Percentiles rank a stretch among this genome's conserved stretches.
phyloP scores from a whole-genome alignment of 2,329 filamentous ascomycete species.

The Drechslerella coelobrocha region DNA sequence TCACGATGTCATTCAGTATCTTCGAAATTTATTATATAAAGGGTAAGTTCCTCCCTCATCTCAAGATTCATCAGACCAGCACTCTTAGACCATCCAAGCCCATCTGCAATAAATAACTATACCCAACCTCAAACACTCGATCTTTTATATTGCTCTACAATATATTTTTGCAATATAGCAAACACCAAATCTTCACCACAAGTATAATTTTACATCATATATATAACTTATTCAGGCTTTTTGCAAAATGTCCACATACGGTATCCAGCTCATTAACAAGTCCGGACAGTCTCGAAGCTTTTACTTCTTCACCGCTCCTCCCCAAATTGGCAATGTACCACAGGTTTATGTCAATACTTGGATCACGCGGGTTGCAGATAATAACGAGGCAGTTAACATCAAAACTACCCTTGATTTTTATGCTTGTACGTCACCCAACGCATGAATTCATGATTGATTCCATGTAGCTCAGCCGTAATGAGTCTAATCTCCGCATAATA shows the following conservation, averaged over 20 bases:
- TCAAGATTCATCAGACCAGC: no score
- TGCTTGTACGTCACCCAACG: conserved; percentile 8
- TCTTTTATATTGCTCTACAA: no score
- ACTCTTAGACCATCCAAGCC: no score
- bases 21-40: no score
- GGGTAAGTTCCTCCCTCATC: no score
- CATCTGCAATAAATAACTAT: no score
- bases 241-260: conserved; percentile 9
- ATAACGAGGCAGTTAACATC: not conserved
- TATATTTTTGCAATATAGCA: no score
- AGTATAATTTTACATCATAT: not conserved
- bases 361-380: not conserved
- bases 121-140: no score
- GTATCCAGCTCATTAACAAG: conserved; percentile 5
- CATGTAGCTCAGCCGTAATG: not conserved
- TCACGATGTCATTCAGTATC: no score
- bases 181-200: no score
- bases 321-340: not conserved
- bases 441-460: no score
- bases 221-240: not conserved
- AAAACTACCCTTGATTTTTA: conserved; percentile 13
- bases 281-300: not conserved
- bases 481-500: not conserved
- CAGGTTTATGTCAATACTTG: conserved; percentile 12
- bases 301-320: conserved; percentile 18